phyloP scores from a whole-genome alignment of 2,329 filamentous ascomycete genomes.

The Elsinoe fawcettii region DNA sequence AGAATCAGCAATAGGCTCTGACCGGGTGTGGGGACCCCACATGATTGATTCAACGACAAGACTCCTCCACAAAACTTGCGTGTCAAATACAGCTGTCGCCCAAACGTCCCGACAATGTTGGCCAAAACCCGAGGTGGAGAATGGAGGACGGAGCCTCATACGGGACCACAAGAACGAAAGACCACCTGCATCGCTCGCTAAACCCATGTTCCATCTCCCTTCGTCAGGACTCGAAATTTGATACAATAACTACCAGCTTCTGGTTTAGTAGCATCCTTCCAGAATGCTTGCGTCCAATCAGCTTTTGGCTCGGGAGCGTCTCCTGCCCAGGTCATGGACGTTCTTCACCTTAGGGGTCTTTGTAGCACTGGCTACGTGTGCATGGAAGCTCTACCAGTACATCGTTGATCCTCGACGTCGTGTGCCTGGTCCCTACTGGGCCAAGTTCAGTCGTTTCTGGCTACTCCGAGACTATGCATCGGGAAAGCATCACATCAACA shows the following conservation, averaged over 20 bases:
- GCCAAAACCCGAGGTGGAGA: neutral
- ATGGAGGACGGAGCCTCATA: neutral
- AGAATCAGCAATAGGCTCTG: neutral
- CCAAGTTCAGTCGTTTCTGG: neutral
- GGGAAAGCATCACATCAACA: neutral
- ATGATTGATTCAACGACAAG: neutral
- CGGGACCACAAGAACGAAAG: neutral
- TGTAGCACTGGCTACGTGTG: neutral
- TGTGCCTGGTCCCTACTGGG: neutral
- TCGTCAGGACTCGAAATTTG: neutral
- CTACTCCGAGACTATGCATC: neutral
- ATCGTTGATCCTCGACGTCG: neutral
- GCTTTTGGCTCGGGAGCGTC: neutral
- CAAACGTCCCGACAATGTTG: neutral
- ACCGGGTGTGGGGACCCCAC: neutral
- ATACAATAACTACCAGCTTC: neutral
- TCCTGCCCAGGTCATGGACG: neutral
- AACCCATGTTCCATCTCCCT: neutral
- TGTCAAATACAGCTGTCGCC: no score
- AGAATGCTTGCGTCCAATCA: neutral
- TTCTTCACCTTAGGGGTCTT: neutral
- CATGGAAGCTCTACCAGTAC: neutral
- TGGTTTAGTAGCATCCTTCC: neutral
- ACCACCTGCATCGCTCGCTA: neutral
- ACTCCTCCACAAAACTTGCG: no score